Evolutionary conservation across 768 basidiomycete species (phyloP).

Genomic region (Suillus cothurnatus): DNA sequence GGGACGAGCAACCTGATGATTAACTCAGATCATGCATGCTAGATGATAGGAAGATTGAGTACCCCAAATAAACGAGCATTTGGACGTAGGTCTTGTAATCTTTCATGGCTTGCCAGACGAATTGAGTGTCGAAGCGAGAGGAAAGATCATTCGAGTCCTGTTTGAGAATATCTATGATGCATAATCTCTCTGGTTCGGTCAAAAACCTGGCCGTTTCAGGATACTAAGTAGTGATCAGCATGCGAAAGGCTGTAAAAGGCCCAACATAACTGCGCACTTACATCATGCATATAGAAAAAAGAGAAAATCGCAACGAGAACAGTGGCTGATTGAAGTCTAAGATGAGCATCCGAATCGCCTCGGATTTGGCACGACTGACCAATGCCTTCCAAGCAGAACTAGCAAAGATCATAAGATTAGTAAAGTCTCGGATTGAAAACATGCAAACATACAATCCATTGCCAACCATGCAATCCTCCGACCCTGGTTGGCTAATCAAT

Average conservation of each 20-base stretch:
- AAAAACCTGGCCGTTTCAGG: conserved; percentile 62
- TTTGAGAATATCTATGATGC: conserved; percentile 43
- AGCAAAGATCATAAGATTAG: background rate
- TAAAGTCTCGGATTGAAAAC: background rate
- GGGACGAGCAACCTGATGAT: conserved; percentile 43
- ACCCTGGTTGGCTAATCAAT: conserved; percentile 8
- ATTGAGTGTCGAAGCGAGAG: conserved; percentile 45
- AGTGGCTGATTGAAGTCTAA: conserved; percentile 20
- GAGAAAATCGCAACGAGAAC: conserved; percentile 19
- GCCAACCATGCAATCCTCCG: conserved; percentile 37
- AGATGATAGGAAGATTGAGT: conserved; percentile 17
- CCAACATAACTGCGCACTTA: conserved; percentile 23
- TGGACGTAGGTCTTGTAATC: conserved; percentile 46
- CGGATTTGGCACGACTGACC: conserved; percentile 15
- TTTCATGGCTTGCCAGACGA: conserved; percentile 49
- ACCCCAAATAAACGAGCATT: conserved; percentile 44
- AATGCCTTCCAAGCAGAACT: conserved; percentile 37
- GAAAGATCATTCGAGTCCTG: conserved; percentile 47
- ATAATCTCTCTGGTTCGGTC: conserved; percentile 42
- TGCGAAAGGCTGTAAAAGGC: background rate
- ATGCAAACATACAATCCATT: conserved; percentile 35
- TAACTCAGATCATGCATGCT: background rate
- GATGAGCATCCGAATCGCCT: background rate
- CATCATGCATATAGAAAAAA: conserved; percentile 59
- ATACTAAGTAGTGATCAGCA: conserved; percentile 36